These are phyloP conservation scores for Alternaria consortialis DNA, from an alignment of 2,329 filamentous ascomycete species.

Conservation along the genomic window DNA sequence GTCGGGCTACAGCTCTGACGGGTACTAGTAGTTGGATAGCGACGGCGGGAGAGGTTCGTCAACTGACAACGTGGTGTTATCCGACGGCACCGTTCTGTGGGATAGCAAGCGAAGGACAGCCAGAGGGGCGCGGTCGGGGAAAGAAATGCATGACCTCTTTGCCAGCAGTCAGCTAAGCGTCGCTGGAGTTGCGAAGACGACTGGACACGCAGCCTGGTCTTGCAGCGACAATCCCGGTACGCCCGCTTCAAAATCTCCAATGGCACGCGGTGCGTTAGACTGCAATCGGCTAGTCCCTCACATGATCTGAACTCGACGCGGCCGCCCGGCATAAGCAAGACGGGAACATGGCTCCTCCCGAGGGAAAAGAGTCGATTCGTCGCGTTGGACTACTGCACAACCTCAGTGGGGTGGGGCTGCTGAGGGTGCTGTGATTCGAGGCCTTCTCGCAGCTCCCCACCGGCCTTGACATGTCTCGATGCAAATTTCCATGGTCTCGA, in stretches of 20 bases:
- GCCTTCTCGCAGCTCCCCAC: constrained; percentile 33
- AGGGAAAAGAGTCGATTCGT: constrained; percentile 44
- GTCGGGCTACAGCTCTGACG: constrained; percentile 36
- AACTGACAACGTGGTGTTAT: constrained; percentile 40
- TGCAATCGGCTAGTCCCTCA: constrained; percentile 30
- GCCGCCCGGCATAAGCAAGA: constrained; percentile 21
- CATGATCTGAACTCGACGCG: constrained; percentile 39
- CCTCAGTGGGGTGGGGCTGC: constrained; percentile 30
- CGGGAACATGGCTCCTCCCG: constrained; percentile 46
- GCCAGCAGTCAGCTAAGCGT: constrained; percentile 49
- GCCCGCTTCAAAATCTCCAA: constrained; percentile 31
- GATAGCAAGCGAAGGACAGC: constrained; percentile 31
- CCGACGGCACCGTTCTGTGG: constrained; percentile 32
- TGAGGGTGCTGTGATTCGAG: constrained; percentile 39
- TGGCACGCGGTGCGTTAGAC: constrained; percentile 19
- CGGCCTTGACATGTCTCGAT: constrained; percentile 32
- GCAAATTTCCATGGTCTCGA: constrained; percentile 29
- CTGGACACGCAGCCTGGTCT: constrained; percentile 45
- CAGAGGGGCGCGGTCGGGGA: constrained; percentile 43
- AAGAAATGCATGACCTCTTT: constrained; percentile 46
- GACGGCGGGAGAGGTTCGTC: constrained; percentile 26
- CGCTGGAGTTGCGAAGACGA: constrained; percentile 46
- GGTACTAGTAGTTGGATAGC: constrained; percentile 36
- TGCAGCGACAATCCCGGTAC: constrained; percentile 29
- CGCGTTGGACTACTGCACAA: constrained; percentile 33